These are phyloP conservation scores for Rhizopus microsporus DNA, from an alignment of 371 early-diverging fungal species.

Conservation along the genomic window DNA sequence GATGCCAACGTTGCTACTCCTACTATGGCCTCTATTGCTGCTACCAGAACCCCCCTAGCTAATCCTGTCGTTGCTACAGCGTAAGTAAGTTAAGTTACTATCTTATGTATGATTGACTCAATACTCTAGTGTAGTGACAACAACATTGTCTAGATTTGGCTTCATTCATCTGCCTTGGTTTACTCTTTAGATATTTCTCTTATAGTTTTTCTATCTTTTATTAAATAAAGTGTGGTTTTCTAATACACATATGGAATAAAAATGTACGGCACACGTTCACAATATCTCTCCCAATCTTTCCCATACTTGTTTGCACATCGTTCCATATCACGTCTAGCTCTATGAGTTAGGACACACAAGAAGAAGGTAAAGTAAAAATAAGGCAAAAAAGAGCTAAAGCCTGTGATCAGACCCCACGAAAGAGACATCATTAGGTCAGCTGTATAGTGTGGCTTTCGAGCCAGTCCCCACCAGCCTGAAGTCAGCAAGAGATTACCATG, in stretches of 20 bases:
- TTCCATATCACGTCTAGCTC: conserved; percentile 80
- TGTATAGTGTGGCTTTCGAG: conserved; percentile 85
- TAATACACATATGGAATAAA: conserved; percentile 74
- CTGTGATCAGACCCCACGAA: conserved; percentile 81
- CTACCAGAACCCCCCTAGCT: background rate
- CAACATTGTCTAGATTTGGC: too few relatives aligned
- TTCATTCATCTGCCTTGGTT: too few relatives aligned
- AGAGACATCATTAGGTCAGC: conserved; percentile 84
- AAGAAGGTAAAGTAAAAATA: conserved; percentile 90
- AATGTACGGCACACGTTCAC: conserved; percentile 72
- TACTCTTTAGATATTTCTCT: too few relatives aligned
- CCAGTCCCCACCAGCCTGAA: conserved; percentile 89
- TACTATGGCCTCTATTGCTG: background rate
- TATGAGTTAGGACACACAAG: conserved; percentile 75
- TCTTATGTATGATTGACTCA: too few relatives aligned
- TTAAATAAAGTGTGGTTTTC: background rate
- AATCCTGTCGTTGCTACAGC: background rate
- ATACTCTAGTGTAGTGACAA: too few relatives aligned
- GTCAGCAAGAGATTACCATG: conserved; percentile 77
- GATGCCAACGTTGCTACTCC: background rate
- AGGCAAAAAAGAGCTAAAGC: conserved; percentile 76
- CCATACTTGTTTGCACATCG: conserved; percentile 86
- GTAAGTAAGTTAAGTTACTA: too few relatives aligned
- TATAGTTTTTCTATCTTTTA: too few relatives aligned
- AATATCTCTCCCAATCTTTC: conserved; percentile 85